These are phyloP conservation scores for Fomes fomentarius DNA, from an alignment of 1,284 basidiomycete genomes.

Conservation along the genomic window DNA sequence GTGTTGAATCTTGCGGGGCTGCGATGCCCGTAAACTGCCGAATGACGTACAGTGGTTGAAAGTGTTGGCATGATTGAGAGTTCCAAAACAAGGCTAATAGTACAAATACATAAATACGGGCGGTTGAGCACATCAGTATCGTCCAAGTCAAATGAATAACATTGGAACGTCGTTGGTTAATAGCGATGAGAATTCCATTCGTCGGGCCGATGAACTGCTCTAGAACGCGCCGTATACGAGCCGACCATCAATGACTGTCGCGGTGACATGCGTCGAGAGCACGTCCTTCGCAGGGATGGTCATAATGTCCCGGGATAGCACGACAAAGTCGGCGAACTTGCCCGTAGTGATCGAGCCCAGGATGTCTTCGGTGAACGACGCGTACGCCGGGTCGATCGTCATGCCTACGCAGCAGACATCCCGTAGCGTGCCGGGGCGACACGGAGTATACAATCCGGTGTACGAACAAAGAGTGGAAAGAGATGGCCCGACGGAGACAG, in stretches of 20 bases:
- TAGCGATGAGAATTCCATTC: conserved; percentile 48
- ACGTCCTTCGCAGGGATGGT: conserved; percentile 61
- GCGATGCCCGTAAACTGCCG: too few relatives aligned
- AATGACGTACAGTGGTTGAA: too few relatives aligned
- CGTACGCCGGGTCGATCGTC: conserved; percentile 84
- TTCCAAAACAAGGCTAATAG: too few relatives aligned
- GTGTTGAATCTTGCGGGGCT: too few relatives aligned
- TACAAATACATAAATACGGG: too few relatives aligned
- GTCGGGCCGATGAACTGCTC: conserved; percentile 53
- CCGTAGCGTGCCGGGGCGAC: too few relatives aligned
- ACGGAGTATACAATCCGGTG: neutral
- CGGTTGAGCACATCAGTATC: too few relatives aligned
- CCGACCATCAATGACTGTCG: conserved; percentile 81
- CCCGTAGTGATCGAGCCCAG: conserved; percentile 77
- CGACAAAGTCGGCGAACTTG: conserved; percentile 84
- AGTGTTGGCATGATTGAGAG: too few relatives aligned
- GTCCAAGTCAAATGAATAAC: neutral
- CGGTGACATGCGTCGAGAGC: conserved; percentile 69
- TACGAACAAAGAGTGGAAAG: neutral
- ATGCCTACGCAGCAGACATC: conserved; percentile 46
- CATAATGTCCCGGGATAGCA: conserved; percentile 86
- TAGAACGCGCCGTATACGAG: conserved; percentile 61
- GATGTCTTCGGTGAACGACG: conserved; percentile 77
- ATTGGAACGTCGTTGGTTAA: neutral
- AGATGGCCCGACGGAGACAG: neutral